A percentile compares a stretch with the other conserved stretches of the same genome.
phyloP scores from a whole-genome alignment of 768 basidiomycete species.

The Boletales sp. region DNA sequence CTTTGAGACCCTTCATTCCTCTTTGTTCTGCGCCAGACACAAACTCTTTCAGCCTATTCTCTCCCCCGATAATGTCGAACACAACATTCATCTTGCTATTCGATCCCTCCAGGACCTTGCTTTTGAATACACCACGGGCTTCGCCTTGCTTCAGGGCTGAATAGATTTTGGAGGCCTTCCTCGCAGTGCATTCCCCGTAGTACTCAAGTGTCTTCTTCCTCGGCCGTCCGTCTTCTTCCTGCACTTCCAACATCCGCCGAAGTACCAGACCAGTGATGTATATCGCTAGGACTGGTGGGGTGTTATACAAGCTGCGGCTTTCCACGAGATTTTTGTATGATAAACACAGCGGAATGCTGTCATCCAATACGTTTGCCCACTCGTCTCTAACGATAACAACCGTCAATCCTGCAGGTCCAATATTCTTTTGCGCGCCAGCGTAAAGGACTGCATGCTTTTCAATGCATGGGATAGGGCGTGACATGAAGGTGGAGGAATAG shows the following conservation, averaged over 20 bases:
- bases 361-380: conserved; percentile 63
- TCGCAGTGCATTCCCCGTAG: conserved; percentile 61
- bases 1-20: conserved; percentile 86
- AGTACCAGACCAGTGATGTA: conserved; percentile 89
- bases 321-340: conserved; percentile 83
- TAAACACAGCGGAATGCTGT: conserved; percentile 76
- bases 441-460: conserved; percentile 92
- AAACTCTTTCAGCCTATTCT: conserved; percentile 72
- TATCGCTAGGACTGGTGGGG: conserved; percentile 86
- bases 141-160: conserved; percentile 66
- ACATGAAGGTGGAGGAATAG: conserved; percentile 97
- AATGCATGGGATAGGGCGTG: conserved; percentile 82
- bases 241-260: conserved; percentile 50
- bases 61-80: conserved; percentile 72
- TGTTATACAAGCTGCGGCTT: conserved; percentile 81
- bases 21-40: conserved; percentile 72
- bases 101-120: conserved; percentile 69
- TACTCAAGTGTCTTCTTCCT: conserved; percentile 61
- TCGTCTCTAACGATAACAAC: conserved; percentile 94
- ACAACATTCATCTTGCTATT: conserved; percentile 97
- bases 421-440: conserved; percentile 97
- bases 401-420: conserved; percentile 91
- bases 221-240: conserved; percentile 10
- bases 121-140: conserved; percentile 60
- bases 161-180: conserved; percentile 80